Evolutionary conservation across 352 stramenopile species (phyloP).

Genomic region (Peronospora farinosa): DNA sequence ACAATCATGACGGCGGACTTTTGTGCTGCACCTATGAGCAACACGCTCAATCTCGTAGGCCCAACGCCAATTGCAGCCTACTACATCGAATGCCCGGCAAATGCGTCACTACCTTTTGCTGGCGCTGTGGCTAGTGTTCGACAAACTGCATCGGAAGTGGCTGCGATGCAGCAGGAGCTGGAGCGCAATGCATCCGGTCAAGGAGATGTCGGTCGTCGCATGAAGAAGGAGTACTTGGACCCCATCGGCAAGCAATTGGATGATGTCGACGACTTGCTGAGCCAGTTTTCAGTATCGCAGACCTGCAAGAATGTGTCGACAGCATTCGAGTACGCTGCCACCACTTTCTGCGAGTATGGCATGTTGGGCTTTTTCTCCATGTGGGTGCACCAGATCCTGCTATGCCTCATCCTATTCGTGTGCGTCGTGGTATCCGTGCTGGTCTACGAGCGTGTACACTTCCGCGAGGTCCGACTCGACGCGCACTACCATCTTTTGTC

Average conservation of each 20-base stretch:
- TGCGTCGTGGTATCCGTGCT: constrained; percentile 63
- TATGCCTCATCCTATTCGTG: constrained; percentile 74
- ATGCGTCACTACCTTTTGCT: constrained; percentile 46
- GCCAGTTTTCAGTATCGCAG: constrained; percentile 40
- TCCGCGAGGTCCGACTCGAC: constrained; percentile 48
- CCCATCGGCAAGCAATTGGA: constrained; percentile 51
- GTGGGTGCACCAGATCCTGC: constrained; percentile 78
- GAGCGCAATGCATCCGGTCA: constrained; percentile 46
- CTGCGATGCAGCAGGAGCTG: constrained; percentile 39
- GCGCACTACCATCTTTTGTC: constrained; percentile 71
- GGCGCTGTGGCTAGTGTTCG: constrained; percentile 27
- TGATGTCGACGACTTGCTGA: constrained; percentile 24
- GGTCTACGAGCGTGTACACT: constrained; percentile 73
- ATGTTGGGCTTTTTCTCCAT: constrained; percentile 81
- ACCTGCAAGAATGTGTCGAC: constrained; percentile 42
- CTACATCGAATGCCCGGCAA: constrained; percentile 56
- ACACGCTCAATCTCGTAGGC: constrained; percentile 50
- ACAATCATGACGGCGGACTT: constrained; percentile 81
- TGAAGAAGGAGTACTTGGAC: constrained; percentile 70
- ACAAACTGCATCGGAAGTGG: constrained; percentile 28
- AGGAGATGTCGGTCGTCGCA: constrained; percentile 43
- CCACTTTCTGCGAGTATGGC: constrained; percentile 70
- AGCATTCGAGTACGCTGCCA: constrained; percentile 41
- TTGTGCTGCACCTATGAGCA: constrained; percentile 62
- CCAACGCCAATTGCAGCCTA: constrained; percentile 44